Conservation (phyloP, 352 stramenopile species). For the Phytophthora podocarpi region DNA sequence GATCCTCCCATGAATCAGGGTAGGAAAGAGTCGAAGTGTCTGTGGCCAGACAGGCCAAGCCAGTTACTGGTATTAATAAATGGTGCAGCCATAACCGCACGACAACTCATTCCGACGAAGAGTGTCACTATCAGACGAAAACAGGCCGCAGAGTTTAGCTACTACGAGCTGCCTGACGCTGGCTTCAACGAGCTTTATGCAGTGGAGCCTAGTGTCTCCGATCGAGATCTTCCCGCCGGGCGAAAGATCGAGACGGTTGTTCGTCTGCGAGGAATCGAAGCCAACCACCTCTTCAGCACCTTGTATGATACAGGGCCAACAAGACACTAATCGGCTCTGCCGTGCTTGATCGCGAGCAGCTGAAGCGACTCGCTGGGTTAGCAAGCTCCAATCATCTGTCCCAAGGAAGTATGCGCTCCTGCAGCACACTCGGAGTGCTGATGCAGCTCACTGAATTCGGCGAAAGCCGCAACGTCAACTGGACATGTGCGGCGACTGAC, state of each 20-base stretch:
- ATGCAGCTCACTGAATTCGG: conserved; percentile 10
- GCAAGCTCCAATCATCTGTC: neutral
- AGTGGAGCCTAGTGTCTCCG: neutral
- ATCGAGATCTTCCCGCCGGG: neutral
- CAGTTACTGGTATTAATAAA: too few relatives aligned
- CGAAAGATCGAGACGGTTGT: neutral
- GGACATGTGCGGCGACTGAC: neutral
- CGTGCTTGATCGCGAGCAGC: neutral
- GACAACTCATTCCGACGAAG: conserved; percentile 3
- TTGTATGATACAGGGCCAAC: neutral
- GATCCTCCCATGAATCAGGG: neutral
- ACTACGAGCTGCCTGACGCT: neutral
- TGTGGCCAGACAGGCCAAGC: neutral
- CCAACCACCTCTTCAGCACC: neutral
- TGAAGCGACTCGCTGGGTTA: neutral
- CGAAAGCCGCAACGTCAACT: conserved; percentile 1
- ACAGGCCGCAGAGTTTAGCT: too few relatives aligned
- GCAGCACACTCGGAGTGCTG: neutral
- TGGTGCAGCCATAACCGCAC: conserved; percentile 6
- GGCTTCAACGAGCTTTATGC: neutral
- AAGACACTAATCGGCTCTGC: neutral
- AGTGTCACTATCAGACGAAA: conserved; percentile 10
- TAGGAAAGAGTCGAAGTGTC: neutral
- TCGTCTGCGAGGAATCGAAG: neutral
- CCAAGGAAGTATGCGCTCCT: neutral